These are phyloP conservation scores for Carpinus viminea DNA, from an alignment of 306 rosid species.

Conservation along the genomic window DNA sequence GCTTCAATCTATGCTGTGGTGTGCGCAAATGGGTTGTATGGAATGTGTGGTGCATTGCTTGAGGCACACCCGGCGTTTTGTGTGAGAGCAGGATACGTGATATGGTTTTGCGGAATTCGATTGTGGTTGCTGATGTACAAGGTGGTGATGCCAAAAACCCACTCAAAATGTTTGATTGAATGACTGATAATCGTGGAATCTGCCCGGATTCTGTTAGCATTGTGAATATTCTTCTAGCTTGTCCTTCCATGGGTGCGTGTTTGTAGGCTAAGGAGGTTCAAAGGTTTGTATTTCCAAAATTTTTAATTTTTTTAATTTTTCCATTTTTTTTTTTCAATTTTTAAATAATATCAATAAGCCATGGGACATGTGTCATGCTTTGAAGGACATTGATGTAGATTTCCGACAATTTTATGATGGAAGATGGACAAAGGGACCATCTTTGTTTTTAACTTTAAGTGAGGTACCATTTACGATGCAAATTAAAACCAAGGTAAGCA, in stretches of 20 bases:
- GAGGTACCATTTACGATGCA: too few relatives aligned
- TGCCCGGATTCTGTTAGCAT: conserved; percentile 63
- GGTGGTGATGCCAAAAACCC: conserved; percentile 40
- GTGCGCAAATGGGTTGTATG: conserved; percentile 62
- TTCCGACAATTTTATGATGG: too few relatives aligned
- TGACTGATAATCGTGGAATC: conserved; percentile 32
- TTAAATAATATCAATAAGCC: too few relatives aligned
- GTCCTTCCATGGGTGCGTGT: conserved; percentile 49
- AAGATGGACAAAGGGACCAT: too few relatives aligned
- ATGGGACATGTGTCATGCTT: too few relatives aligned
- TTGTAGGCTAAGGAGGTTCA: conserved; percentile 69
- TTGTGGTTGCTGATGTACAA: conserved; percentile 56
- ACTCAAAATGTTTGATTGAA: conserved; percentile 40
- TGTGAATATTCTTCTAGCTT: conserved; percentile 73
- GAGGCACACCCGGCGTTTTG: conserved; percentile 62
- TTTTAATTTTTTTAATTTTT: too few relatives aligned
- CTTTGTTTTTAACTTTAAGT: too few relatives aligned
- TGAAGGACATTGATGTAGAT: too few relatives aligned
- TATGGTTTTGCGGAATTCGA: conserved; percentile 75
- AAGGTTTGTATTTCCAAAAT: conserved; percentile 41
- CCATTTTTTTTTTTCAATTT: too few relatives aligned
- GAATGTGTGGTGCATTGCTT: conserved; percentile 42
- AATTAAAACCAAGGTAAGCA: too few relatives aligned
- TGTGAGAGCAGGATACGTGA: conserved; percentile 54
- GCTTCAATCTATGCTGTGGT: conserved; percentile 51